Evolutionary conservation across 2,329 filamentous ascomycete genomes (phyloP).

Genomic region (Acrocalymma vagum): DNA sequence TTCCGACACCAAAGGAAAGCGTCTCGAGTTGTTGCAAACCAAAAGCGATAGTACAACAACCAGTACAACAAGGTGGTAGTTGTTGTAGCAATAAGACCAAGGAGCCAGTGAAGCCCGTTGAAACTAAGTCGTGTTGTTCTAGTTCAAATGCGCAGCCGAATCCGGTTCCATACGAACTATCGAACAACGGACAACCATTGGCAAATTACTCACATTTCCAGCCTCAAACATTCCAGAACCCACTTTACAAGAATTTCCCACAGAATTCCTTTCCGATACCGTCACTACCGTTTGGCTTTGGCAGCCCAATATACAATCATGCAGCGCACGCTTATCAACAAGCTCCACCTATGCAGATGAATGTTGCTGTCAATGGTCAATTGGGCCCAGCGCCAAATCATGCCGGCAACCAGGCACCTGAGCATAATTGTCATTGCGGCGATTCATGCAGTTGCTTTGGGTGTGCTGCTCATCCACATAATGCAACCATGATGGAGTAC

Average conservation of each 20-base stretch:
- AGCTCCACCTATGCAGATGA: constrained; percentile 45
- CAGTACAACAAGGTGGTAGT: constrained; percentile 24
- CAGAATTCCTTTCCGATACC: constrained; percentile 20
- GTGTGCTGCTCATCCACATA: constrained; percentile 73
- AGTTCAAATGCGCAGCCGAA: constrained; percentile 25
- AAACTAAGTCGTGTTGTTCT: constrained; percentile 44
- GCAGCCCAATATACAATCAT: constrained; percentile 45
- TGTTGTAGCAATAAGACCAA: constrained; percentile 41
- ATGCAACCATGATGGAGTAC: constrained; percentile 66
- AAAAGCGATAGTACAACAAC: constrained; percentile 25
- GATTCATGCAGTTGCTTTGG: constrained; percentile 73
- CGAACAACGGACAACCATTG: constrained; percentile 15
- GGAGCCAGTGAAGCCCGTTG: constrained; percentile 21
- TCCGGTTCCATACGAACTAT: neutral
- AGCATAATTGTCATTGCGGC: constrained; percentile 69
- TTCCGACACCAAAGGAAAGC: constrained; percentile 33
- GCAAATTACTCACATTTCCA: constrained; percentile 23
- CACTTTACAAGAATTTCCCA: constrained; percentile 29
- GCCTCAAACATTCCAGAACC: constrained; percentile 23
- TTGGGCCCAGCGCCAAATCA: constrained; percentile 28
- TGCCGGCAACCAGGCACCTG: constrained; percentile 44
- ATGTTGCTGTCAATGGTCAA: constrained; percentile 10
- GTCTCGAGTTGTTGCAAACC: constrained; percentile 43
- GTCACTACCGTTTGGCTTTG: constrained; percentile 35
- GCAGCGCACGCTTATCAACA: constrained; percentile 37